A percentile compares a stretch with the other conserved stretches of the same genome.
Evolutionary conservation across 164 flowering plant genomes (phyloP).

Genomic region (Amborella trichopoda): DNA sequence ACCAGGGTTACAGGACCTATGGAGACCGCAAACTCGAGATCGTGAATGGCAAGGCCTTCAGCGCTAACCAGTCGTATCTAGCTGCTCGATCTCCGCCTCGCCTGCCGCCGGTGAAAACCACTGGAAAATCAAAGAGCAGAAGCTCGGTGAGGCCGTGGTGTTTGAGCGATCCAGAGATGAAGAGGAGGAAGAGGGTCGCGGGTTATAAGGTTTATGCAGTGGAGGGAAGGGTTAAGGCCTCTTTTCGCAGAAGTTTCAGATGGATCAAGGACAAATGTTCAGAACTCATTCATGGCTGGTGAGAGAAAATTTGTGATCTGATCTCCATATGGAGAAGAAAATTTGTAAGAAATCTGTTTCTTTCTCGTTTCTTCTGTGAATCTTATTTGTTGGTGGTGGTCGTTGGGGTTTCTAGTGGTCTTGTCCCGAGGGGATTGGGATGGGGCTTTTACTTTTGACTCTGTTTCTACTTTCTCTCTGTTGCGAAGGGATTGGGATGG

Average conservation of each 20-base stretch:
- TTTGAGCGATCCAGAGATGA: constrained; percentile 55
- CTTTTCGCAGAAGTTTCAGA: constrained; percentile 47
- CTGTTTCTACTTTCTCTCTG: too few relatives aligned
- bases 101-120: constrained; percentile 11
- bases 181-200: constrained; percentile 55
- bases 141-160: constrained; percentile 27
- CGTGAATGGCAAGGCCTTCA: constrained; percentile 32
- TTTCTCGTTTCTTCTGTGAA: too few relatives aligned
- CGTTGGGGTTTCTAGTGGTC: too few relatives aligned
- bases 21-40: constrained; percentile 33
- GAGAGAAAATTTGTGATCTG: too few relatives aligned
- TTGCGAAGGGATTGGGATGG: too few relatives aligned
- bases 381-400: too few relatives aligned
- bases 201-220: constrained; percentile 55
- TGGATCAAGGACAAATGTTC: constrained; percentile 83
- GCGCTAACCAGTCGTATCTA: constrained; percentile 12
- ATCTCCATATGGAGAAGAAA: too few relatives aligned
- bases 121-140: constrained; percentile 8
- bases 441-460: too few relatives aligned
- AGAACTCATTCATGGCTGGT: constrained; percentile 50
- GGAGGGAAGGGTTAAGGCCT: constrained; percentile 65
- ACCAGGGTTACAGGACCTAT: constrained; percentile 6
- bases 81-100: constrained; percentile 1
- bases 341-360: too few relatives aligned
- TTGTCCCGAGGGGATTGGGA: too few relatives aligned